These are phyloP conservation scores for Yamadazyma taylorii DNA, from an alignment of 1,139 yeast species.

Conservation along the genomic window DNA sequence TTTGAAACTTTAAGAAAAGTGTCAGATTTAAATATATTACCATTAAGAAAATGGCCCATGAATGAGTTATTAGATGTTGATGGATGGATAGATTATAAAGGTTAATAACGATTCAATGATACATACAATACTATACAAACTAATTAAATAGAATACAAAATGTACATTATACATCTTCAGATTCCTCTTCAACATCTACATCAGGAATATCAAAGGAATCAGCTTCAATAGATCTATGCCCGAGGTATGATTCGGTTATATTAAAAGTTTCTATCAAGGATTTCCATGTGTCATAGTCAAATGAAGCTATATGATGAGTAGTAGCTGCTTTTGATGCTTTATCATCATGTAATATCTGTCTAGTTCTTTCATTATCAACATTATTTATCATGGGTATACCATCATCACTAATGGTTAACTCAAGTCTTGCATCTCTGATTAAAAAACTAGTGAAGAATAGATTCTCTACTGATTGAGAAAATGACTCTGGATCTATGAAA, in stretches of 20 bases:
- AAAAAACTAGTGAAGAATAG: constrained; percentile 80
- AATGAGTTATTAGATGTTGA: constrained; percentile 45
- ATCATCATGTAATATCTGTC: constrained; percentile 3
- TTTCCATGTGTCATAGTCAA: constrained; percentile 68
- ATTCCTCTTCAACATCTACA: constrained; percentile 11
- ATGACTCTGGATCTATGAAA: constrained; percentile 73
- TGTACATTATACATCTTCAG: neutral
- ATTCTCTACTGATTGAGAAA: constrained; percentile 79
- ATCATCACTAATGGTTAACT: constrained; percentile 48
- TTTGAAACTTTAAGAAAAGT: constrained; percentile 53
- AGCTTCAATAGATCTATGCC: constrained; percentile 37
- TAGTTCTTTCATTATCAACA: constrained; percentile 14
- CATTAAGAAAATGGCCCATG: constrained; percentile 77
- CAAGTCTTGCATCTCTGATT: constrained; percentile 67
- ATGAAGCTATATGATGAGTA: constrained; percentile 68
- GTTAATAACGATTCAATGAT: too few species aligned
- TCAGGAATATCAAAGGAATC: constrained; percentile 27
- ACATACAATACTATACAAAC: too few species aligned
- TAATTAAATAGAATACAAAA: too few species aligned
- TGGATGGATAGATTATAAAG: constrained; percentile 43
- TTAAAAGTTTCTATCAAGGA: constrained; percentile 48
- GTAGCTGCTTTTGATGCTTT: constrained; percentile 21
- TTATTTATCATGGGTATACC: constrained; percentile 38
- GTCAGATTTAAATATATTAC: constrained; percentile 54
- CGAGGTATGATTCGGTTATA: constrained; percentile 56